Percentiles rank a stretch among this genome's conserved stretches.
Conservation (phyloP, 352 stramenopile genomes). For the Phytophthora litchii region DNA sequence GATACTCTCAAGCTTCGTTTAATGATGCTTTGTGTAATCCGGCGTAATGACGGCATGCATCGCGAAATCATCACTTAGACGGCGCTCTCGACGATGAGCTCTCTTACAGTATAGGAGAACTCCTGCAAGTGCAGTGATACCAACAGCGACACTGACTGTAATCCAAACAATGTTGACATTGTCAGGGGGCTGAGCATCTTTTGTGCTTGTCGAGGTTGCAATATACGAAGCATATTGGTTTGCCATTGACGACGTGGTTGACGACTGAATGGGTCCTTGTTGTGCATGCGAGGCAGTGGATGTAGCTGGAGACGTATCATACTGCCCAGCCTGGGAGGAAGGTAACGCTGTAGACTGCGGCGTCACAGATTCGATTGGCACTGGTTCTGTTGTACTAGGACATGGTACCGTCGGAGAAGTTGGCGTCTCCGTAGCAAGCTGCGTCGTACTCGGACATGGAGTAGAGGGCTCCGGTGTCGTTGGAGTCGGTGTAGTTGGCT, state of each 20-base stretch:
- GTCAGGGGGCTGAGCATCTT: constrained; percentile 1
- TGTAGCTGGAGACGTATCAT: not conserved
- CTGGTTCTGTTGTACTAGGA: not conserved
- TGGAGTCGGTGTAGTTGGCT: not conserved
- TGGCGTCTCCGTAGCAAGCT: not conserved
- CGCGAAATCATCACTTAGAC: constrained; percentile 22
- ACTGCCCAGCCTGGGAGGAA: too few relatives aligned
- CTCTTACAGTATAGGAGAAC: constrained; percentile 8
- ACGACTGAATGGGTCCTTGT: not conserved
- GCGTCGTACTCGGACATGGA: not conserved
- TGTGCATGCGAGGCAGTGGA: not conserved
- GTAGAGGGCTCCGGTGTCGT: not conserved
- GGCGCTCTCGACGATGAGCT: constrained; percentile 6
- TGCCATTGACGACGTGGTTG: constrained; percentile 6
- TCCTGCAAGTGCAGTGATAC: not conserved
- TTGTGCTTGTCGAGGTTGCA: constrained; percentile 7
- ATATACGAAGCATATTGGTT: constrained; percentile 13
- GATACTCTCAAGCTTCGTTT: constrained; percentile 3
- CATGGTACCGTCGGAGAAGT: not conserved
- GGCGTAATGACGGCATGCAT: constrained; percentile 24
- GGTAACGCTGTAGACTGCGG: too few relatives aligned
- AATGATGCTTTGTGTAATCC: constrained; percentile 3
- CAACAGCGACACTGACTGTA: constrained; percentile 3
- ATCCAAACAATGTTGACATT: constrained; percentile 3
- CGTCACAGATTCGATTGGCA: not conserved